Percentiles rank a stretch among this genome's conserved stretches.
Evolutionary conservation across 306 rosid genomes (phyloP).

Genomic region (Castanopsis chinensis): DNA sequence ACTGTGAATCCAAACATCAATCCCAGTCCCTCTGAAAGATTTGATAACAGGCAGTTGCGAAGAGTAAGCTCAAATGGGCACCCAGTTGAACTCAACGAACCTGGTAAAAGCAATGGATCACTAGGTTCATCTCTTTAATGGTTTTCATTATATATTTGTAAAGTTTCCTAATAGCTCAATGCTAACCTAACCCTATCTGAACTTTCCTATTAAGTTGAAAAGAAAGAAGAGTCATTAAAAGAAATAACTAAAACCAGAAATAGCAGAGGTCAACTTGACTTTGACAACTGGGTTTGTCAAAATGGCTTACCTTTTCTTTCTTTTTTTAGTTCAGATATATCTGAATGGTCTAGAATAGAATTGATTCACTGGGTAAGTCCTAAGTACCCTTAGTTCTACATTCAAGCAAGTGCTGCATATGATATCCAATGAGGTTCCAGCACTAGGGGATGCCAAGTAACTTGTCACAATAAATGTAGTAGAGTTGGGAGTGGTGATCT

Average conservation of each 20-base stretch:
- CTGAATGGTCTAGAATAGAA: neutral
- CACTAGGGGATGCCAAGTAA: neutral
- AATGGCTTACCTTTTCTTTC: neutral
- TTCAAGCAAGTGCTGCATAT: neutral
- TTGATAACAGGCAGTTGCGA: slow-evolving; percentile 48
- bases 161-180: neutral
- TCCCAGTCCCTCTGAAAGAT: slow-evolving; percentile 48
- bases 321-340: neutral
- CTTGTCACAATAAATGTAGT: neutral
- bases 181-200: neutral
- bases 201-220: neutral
- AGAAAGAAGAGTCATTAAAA: neutral
- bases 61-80: slow-evolving; percentile 53
- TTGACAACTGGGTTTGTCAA: neutral
- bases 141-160: neutral
- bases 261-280: neutral
- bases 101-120: slow-evolving; percentile 42
- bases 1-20: slow-evolving; percentile 46
- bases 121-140: neutral
- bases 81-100: slow-evolving; percentile 54
- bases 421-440: neutral
- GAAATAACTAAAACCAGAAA: neutral
- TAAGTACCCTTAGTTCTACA: neutral
- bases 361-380: neutral
- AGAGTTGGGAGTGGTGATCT: neutral